phyloP scores from a whole-genome alignment of 441 rosid genomes.

The Capsella rubella region DNA sequence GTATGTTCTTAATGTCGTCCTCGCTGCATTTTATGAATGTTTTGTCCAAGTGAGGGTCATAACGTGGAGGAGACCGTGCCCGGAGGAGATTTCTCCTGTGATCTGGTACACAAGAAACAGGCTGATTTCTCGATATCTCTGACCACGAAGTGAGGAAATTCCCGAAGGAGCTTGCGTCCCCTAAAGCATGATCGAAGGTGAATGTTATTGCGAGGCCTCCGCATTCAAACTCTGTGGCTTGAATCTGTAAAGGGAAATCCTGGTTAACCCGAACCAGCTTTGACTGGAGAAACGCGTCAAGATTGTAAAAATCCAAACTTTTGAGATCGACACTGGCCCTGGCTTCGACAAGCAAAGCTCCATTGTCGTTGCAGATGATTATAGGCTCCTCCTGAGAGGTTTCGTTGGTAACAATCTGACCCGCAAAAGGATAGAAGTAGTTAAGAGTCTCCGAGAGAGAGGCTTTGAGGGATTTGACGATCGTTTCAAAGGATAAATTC shows the following conservation, averaged over 20 bases:
- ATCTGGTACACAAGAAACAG: constrained; percentile 67
- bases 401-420: constrained; percentile 61
- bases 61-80: constrained; percentile 65
- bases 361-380: constrained; percentile 73
- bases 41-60: constrained; percentile 60
- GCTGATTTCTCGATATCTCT: constrained; percentile 60
- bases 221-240: constrained; percentile 61
- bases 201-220: constrained; percentile 76
- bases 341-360: constrained; percentile 69
- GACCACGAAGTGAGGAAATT: constrained; percentile 75
- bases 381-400: constrained; percentile 63
- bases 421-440: constrained; percentile 76
- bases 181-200: constrained; percentile 87
- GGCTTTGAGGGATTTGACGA: constrained; percentile 50
- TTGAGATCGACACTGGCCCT: constrained; percentile 54
- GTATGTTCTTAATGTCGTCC: constrained; percentile 69
- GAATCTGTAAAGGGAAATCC: constrained; percentile 65
- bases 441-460: constrained; percentile 64
- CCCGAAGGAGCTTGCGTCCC: constrained; percentile 77
- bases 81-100: constrained; percentile 65
- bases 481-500: constrained; percentile 34
- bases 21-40: constrained; percentile 65
- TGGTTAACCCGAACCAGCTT: constrained; percentile 58
- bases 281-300: constrained; percentile 53
- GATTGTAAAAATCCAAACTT: constrained; percentile 64